Evolutionary conservation across 768 basidiomycete genomes (phyloP).

Genomic region (Lactarius quietus): DNA sequence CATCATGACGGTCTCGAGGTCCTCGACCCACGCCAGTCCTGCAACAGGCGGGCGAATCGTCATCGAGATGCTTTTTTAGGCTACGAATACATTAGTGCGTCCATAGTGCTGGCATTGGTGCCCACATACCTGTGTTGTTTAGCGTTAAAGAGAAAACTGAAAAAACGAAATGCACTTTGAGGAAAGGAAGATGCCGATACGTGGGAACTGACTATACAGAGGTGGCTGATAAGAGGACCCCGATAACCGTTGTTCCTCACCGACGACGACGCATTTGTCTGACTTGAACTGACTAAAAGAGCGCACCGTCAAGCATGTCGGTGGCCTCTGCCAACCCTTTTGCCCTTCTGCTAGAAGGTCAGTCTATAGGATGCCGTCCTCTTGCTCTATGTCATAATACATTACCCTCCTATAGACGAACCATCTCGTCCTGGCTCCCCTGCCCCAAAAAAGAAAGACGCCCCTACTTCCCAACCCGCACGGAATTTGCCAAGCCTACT

Average conservation of each 20-base stretch:
- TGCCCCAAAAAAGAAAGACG: constrained; percentile 33
- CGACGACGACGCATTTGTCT: constrained; percentile 17
- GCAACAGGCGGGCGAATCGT: constrained; percentile 63
- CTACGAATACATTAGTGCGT: constrained; percentile 37
- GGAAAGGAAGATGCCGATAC: constrained; percentile 17
- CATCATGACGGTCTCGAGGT: constrained; percentile 82
- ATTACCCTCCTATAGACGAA: constrained; percentile 46
- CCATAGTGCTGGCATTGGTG: neutral
- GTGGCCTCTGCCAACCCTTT: constrained; percentile 87
- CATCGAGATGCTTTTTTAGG: constrained; percentile 89
- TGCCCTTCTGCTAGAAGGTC: constrained; percentile 70
- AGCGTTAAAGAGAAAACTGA: constrained; percentile 43
- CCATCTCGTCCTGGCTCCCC: constrained; percentile 44
- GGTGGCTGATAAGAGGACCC: constrained; percentile 28
- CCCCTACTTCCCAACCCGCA: constrained; percentile 35
- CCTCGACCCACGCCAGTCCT: constrained; percentile 76
- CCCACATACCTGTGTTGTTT: constrained; percentile 55
- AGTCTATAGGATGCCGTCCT: constrained; percentile 29
- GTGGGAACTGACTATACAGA: constrained; percentile 36
- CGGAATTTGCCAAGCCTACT: constrained; percentile 48
- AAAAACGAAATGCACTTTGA: neutral
- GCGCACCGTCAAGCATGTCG: constrained; percentile 80
- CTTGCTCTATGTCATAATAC: constrained; percentile 7
- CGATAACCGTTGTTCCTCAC: constrained; percentile 16
- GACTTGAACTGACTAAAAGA: constrained; percentile 28